phyloP scores from a whole-genome alignment of 2,329 filamentous ascomycete genomes.

The Colletotrichum tamarilloi region DNA sequence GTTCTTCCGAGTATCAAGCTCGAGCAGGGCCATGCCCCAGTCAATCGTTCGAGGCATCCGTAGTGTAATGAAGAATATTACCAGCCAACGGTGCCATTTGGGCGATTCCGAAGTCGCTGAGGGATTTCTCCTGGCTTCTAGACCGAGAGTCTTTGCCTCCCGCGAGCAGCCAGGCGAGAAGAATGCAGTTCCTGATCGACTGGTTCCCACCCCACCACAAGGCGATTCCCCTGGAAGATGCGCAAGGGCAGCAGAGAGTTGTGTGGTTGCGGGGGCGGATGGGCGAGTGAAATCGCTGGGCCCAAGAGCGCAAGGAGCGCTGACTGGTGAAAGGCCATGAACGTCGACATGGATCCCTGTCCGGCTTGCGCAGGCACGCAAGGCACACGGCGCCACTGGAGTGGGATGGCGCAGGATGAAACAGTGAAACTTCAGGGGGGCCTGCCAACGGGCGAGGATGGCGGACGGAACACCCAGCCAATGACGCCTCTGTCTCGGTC shows the following conservation, averaged over 20 bases:
- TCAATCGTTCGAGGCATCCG: neutral
- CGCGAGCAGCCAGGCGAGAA: neutral
- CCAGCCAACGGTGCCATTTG: neutral
- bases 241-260: conserved; percentile 16
- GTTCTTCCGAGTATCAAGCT: neutral
- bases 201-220: conserved; percentile 32
- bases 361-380: conserved; percentile 37
- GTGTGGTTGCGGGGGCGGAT: conserved; percentile 14
- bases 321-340: neutral
- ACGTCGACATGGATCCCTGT: conserved; percentile 15
- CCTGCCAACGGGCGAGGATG: conserved; percentile 22
- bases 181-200: conserved; percentile 18
- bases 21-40: neutral
- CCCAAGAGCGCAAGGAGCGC: neutral
- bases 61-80: neutral
- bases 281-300: conserved; percentile 2
- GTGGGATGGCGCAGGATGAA: conserved; percentile 35
- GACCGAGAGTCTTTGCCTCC: conserved; percentile 29
- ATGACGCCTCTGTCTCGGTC: conserved; percentile 22
- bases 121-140: neutral
- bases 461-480: conserved; percentile 24
- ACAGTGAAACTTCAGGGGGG: conserved; percentile 37
- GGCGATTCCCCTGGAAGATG: conserved; percentile 22
- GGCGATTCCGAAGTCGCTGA: neutral
- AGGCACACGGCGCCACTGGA: conserved; percentile 29